Evolutionary conservation across 108 stramenopile species (phyloP), one percentile per base, ranked within the genome.

Genomic region (Pseudonitzschia pungens): DNA sequence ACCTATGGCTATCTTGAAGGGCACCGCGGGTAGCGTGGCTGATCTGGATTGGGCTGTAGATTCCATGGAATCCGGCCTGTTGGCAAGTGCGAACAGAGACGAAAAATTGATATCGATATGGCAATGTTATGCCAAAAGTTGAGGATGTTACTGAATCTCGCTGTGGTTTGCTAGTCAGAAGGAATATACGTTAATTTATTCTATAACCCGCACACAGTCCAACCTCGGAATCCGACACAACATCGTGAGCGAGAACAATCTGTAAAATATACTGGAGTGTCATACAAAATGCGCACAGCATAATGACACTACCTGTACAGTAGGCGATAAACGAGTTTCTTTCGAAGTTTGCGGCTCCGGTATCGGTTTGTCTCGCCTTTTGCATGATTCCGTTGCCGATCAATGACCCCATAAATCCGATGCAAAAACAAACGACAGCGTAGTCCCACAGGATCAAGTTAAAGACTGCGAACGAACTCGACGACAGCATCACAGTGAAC

Each of bases 381-480:
- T 68, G 71, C 87, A 98, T 95, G 55, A 98, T 76, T 43, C 85
- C 88, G 72, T 96, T 92, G 22, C 98, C 98, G 11, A 92, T 81
- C 14, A 84, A 65, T 5, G 95, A 93, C 1, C 95, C 85, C 31
- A 86, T 62, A 67, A 97, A 89, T 12, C 97, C 98, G 69, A 98
- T 74, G 24, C 86, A 26, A 48, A 96, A 83, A 60, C 94, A 90
- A 20, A 88, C 82, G 8, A 80, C 69, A 2, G 93, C 97, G 76
- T 96, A 99, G 21, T 94, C 93, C 76, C 82, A 78, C 45, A 83
- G 68, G 72, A 97, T 70, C 55, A 97, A 81, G 40, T 95, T 97
- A 73, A 99, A 98, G n/a, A 97, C 91, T n/a, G 93, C 81, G 76
- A 89, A 99, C 41, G 94, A 93, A 0, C 95, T 93, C 20, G 96